Evolutionary conservation across 208 protist genomes (phyloP).

Genomic region (Wallacemonas rigidus): DNA sequence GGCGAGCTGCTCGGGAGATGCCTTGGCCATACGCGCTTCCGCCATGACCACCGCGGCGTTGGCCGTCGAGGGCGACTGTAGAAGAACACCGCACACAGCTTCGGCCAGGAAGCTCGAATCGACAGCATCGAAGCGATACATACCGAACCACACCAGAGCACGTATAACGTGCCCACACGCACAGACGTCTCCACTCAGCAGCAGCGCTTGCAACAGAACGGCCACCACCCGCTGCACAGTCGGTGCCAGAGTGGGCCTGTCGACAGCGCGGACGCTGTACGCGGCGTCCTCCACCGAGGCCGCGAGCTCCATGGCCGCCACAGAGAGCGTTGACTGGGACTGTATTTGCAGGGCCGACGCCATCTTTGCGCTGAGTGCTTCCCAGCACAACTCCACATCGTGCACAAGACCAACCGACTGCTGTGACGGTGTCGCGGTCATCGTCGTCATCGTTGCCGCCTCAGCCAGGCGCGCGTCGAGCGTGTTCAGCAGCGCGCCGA

Average conservation of each 20-base stretch:
- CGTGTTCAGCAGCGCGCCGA: neutral
- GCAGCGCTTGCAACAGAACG: constrained; percentile 43
- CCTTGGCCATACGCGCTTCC: neutral
- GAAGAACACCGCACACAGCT: constrained; percentile 9
- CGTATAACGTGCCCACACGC: constrained; percentile 46
- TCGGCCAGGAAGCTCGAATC: constrained; percentile 43
- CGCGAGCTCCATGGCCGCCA: constrained; percentile 44
- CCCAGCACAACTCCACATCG: constrained; percentile 19
- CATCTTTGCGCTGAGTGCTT: constrained; percentile 12
- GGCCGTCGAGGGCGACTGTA: neutral
- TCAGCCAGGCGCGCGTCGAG: neutral
- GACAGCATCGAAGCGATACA: constrained; percentile 76
- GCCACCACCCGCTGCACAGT: constrained; percentile 20
- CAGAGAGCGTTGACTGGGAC: constrained; percentile 30
- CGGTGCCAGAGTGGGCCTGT: constrained; percentile 6
- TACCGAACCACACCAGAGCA: constrained; percentile 59
- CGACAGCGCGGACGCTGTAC: constrained; percentile 17
- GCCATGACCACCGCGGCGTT: neutral
- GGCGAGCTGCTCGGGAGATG: constrained; percentile 3
- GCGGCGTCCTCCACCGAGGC: constrained; percentile 46
- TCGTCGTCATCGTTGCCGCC: neutral
- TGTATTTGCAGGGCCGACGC: constrained; percentile 38
- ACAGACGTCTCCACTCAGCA: constrained; percentile 44
- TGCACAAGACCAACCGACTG: constrained; percentile 13
- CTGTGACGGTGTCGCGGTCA: neutral